These are phyloP conservation scores for Parathielavia hyrcaniae DNA, from an alignment of 495 filamentous ascomycete genomes.

Conservation along the genomic window DNA sequence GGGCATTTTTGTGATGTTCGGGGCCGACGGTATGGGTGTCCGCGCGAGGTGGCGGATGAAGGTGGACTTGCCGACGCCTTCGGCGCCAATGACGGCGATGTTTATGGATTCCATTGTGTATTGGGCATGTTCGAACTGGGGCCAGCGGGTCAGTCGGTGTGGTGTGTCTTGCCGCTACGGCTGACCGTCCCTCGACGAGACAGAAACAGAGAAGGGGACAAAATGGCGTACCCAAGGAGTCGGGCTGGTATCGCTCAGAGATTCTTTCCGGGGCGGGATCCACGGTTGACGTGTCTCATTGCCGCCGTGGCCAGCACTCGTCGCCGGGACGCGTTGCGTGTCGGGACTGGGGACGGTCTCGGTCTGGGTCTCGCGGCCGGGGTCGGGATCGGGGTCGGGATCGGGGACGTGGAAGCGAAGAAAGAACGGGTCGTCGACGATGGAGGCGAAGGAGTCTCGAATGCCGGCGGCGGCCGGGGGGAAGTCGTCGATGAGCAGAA, in stretches of 20 bases:
- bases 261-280: constrained; percentile 40
- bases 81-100: constrained; percentile 76
- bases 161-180: background rate
- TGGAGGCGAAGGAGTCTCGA: constrained; percentile 42
- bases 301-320: constrained; percentile 21
- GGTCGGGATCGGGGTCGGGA: constrained; percentile 7
- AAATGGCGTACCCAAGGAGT: constrained; percentile 34
- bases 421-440: constrained; percentile 46
- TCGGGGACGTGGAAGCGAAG: constrained; percentile 25
- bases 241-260: constrained; percentile 30
- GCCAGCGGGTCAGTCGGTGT: constrained; percentile 22
- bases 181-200: background rate
- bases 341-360: background rate
- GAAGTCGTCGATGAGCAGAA: constrained; percentile 30
- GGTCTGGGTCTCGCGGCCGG: background rate
- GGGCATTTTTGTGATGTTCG: constrained; percentile 55
- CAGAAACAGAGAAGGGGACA: constrained; percentile 4
- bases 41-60: constrained; percentile 79
- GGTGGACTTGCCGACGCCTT: constrained; percentile 79
- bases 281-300: constrained; percentile 34
- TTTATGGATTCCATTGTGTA: constrained; percentile 60
- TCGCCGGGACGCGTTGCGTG: constrained; percentile 13
- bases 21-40: constrained; percentile 51
- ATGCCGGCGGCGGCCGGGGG: constrained; percentile 19
- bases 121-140: constrained; percentile 26